Base-by-base conservation (phyloP, 805 yeast genomes). In the Wickerhamiella australiensis region DNA sequence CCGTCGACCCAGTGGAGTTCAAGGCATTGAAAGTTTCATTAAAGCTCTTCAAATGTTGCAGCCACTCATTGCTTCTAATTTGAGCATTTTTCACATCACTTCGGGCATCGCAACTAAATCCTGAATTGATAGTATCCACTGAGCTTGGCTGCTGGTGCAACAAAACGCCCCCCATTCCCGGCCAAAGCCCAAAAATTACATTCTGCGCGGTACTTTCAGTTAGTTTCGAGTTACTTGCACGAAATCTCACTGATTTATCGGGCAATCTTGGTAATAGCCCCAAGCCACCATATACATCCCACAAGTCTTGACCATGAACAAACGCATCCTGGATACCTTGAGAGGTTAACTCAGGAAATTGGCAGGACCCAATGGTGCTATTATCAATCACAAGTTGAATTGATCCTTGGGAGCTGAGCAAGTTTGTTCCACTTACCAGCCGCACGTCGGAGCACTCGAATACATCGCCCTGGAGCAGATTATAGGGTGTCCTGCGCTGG, bases 401-500 rank as follows among this genome's bases (percentile, higher is more conserved):
- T 23, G 44, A 22, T 23, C 31, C 31, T 5, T n/a, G 29, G 11
- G 42, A n/a, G 2, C 12, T 5, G 11, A 18, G 15, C n/a, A 68
- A 66, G 47, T 66, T 64, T 27, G 49, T 41, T 7, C 56, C 58
- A 33, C 59, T 61, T 31, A 58, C 57, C 31, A 59, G 63, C 41
- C 56, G 50, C 29, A 64, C 57, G 47, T 66, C 65, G 33, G 57
- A 61, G 52, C 68, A 65, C 44, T 58, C 57, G 15, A 61, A 53
- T 13, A 57, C 57, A 36, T 61, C 68, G 36, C 59, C 55, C 33
- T 72, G 69, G 29, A 65, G 59, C 26, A 62, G 50, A 52, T 70
- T 70, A 54, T 70, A 70, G 17, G 72, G 66, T 1, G 74, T 68
- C 52, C 75, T 63, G 51, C 67, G 68, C 52, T 70, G 74, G 53